Evolutionary conservation across 768 basidiomycete species (phyloP), one percentile per base, ranked within the genome.

Genomic region (Tylopilus vinaceipallidus): DNA sequence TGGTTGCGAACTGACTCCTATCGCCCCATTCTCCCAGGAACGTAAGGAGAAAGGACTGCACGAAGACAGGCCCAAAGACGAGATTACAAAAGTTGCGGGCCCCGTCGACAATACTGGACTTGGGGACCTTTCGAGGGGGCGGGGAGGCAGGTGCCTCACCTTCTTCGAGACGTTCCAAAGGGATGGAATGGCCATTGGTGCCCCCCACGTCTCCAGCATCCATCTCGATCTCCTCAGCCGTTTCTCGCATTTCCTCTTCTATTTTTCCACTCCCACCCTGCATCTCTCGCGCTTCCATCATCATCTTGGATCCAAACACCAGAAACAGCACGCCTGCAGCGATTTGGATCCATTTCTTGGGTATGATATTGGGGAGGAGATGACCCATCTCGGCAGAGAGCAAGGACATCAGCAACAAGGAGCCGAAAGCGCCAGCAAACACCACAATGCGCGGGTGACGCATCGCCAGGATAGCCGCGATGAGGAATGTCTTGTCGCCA

Each of bases 21-120:
- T 98, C 97, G 1, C 97, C 95, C 97, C 97, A 98, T 71, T 99
- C 97, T 10, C 95, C 97, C n/a, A 99, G 75, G 71, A 98, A 98
- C 0, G 95, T 98, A 52, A 99, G 75, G 27, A 95, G 73, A 61
- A 99, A 98, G 0, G 92, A 83, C 68, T 99, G 94, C 3, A 94
- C 93, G 62, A 98, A 95, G 2, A 97, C 91, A 1, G 95, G 95
- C 1, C 91, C 93, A 17, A 98, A 71, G 56, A 95, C 68, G 16
- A 94, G 71, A 60, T 83, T 85, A 65, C 82, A 87, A 60, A 93
- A 85, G 65, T 95, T 95, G 58, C 91, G 78, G 6, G 81, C 72
- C 9, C 92, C 86, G 17, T 95, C 87, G 16, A 61, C 59, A 37
- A 78, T 16, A 50, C 54, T 36, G 50, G 49, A 59, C 58, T 59